Evolutionary conservation across 768 basidiomycete genomes (phyloP), one percentile per base, ranked within the genome.

Genomic region (Leccinum uliginosum): DNA sequence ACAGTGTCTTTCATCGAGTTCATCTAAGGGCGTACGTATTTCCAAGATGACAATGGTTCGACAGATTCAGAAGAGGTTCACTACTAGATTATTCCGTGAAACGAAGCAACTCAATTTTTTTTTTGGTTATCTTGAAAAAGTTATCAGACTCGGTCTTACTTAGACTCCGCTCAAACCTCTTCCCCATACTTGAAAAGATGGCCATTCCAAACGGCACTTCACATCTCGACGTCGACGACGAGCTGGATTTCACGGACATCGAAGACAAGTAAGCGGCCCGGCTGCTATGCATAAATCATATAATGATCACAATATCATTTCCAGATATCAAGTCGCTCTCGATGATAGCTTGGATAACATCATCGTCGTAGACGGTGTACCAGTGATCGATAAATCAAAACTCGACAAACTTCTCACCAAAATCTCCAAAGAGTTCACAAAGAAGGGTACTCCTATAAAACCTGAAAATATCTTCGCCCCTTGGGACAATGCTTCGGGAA

Each of bases 331-430:
- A 62, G 86, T 95, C 64, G 78, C 91, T 56, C 84, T 85, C 61
- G 89, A 92, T 64, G 87, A 93, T 62, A 82, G 90, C 40, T 83
- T 98, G 66, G 97, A 98, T 77, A 91, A 90, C 68, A 84, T 92
- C 55, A 74, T 99, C 53, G 89, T 98, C 52, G 85, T 98, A 57
- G 97, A 98, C 71, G 93, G 93, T 50, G 80, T 95, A 21, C 97
- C 95, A 10, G 71, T 92, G 58, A 91, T 98, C 70, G 93, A 97
- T 68, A 85, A 83, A 65, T 82, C 83, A 52, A 94, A 93, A 74
- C 80, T 86, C 35, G 90, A 92, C 49, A 90, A 82, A 73, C 82
- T 99, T 17, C 67, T 97, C 19, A 74, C 85, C 34, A 91, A 89
- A 70, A 80, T 98, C 30, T 76, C 83, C 55, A 93, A 93, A 70